Evolutionary conservation across 2,329 filamentous ascomycete genomes (phyloP), one percentile per base, ranked within the genome.

Genomic region (Cordyceps militaris): DNA sequence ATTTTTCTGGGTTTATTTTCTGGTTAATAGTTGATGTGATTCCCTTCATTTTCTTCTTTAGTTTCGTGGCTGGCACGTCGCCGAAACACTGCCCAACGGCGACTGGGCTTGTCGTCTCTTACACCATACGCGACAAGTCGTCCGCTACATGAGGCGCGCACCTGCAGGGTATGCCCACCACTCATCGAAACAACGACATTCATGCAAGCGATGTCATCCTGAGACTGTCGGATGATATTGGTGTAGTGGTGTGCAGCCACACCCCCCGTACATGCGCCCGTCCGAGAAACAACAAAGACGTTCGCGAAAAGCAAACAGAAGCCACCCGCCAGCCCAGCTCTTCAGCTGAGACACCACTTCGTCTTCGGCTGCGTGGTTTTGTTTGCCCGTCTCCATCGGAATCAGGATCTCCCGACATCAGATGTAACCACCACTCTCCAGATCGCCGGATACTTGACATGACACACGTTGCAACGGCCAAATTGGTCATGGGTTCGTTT

Each of bases 201-300:
- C 53, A 56, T 56, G 54, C 44, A 49, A n/a, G 53, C 24, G 24
- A 56, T 49, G 14, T 5, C n/a, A 21, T 43, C n/a, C 26, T 38
- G 32, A 32, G 26, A 44, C 43, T 16, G 11, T 49, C 23, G 23
- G 36, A 23, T 14, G 9, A 30, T n/a, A 30, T 28, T 26, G 10
- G 34, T 11, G 30, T n/a, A 21, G 14, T 49, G 44, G 36, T 34
- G 44, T 32, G 11, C 19, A 48, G n/a, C 30, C 4, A 16, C 3
- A 11, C 44, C 32, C 42, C 32, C n/a, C 24, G 1, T 42, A 16
- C 34, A 42, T 19, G n/a, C 10, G 36, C 36, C 10, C 23, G 36
- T 26, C 34, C n/a, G n/a, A n/a, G n/a, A n/a, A 32, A 46, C 46
- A 23, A 14, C 16, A 40, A 32, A 42, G 24, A 49, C 38, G 30